phyloP scores from a whole-genome alignment of 2,329 filamentous ascomycete species.

The Diaporthe australafricana region DNA sequence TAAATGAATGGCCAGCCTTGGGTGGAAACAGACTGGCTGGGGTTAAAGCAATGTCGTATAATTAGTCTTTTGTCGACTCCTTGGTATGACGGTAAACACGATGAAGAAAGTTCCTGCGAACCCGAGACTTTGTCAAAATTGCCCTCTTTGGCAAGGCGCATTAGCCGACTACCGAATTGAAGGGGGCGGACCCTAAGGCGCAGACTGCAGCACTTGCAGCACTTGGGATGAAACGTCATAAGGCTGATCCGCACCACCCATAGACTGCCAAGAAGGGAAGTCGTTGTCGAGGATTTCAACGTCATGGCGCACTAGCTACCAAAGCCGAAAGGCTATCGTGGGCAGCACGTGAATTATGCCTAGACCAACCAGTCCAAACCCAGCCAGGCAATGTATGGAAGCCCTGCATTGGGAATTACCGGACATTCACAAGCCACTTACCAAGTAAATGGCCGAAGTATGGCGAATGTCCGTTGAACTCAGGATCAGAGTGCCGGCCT shows the following conservation, averaged over 20 bases:
- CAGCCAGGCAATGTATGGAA: neutral
- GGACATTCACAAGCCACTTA: neutral
- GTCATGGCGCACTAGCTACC: neutral
- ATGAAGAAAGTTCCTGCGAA: neutral
- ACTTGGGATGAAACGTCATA: conserved; percentile 16
- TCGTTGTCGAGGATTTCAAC: neutral
- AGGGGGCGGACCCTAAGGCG: neutral
- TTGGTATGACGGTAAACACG: neutral
- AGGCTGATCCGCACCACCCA: neutral
- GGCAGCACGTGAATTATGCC: neutral
- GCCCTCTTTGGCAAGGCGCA: neutral
- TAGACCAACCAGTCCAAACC: neutral
- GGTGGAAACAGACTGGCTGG: neutral
- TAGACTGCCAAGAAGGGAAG: neutral
- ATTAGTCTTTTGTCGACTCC: neutral
- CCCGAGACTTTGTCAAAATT: neutral
- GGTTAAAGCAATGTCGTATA: neutral
- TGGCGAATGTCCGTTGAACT: neutral
- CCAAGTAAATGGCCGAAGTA: neutral
- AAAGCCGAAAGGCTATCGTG: neutral
- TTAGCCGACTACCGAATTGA: neutral
- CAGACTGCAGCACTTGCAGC: neutral
- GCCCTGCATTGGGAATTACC: neutral
- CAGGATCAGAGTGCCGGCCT: neutral
- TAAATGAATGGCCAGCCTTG: neutral